Percentiles rank a stretch among this genome's conserved stretches.
phyloP scores from a whole-genome alignment of 768 basidiomycete species.

The Suillus fuscotomentosus region DNA sequence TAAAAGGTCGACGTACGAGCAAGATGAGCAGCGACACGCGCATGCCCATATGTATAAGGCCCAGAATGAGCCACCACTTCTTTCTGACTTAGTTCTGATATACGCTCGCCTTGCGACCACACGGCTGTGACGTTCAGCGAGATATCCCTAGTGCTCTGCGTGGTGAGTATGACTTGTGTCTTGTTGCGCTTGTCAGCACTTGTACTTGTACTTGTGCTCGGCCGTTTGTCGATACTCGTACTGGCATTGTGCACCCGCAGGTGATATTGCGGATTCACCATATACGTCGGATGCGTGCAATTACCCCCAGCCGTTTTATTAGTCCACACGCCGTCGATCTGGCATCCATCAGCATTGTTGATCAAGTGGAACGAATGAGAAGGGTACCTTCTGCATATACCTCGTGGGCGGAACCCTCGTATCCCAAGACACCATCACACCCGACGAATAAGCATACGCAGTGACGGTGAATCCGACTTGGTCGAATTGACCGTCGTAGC shows the following conservation, averaged over 20 bases:
- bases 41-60: conserved; percentile 77
- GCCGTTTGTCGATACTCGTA: background rate
- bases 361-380: background rate
- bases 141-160: conserved; percentile 60
- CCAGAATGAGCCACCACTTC: conserved; percentile 76
- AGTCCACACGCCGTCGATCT: conserved; percentile 66
- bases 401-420: conserved; percentile 36
- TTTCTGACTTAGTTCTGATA: conserved; percentile 63
- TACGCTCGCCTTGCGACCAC: conserved; percentile 73
- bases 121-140: conserved; percentile 73
- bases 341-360: background rate
- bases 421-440: conserved; percentile 45
- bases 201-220: background rate
- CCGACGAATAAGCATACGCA: conserved; percentile 40
- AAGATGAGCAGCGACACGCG: conserved; percentile 51
- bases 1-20: conserved; percentile 41
- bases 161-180: conserved; percentile 40
- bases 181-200: conserved; percentile 23
- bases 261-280: conserved; percentile 88
- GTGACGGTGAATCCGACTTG: conserved; percentile 70
- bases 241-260: conserved; percentile 50
- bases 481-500: conserved; percentile 64
- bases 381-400: conserved; percentile 36
- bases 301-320: conserved; percentile 83
- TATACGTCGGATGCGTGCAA: conserved; percentile 73